Evolutionary conservation across 2,329 filamentous ascomycete species (phyloP), one percentile per base, ranked within the genome.

Genomic region (Colletotrichum eremochloae): DNA sequence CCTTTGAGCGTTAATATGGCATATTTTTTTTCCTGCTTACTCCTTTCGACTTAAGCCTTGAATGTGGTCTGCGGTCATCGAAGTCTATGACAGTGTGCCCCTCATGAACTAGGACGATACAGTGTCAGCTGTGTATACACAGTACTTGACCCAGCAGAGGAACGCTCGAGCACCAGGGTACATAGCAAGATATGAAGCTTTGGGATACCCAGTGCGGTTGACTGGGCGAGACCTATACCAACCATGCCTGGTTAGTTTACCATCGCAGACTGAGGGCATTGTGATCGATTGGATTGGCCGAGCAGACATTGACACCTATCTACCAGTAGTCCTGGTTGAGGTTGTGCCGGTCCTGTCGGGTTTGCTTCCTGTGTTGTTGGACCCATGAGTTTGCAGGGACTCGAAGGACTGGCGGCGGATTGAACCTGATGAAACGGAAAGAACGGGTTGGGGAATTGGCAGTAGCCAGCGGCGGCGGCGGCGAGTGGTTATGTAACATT

Each of bases 121-220:
- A 14, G 24, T 24, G 24, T 24, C 24, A 24, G 24, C n/a, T 36
- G 33, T 56, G 44, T 20, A 7, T 20, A 44, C 42, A 44, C 42
- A 20, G 42, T 8, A n/a, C 52, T 55, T n/a, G 52, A 36, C 31
- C 18, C 18, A 53, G 24, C 31, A 36, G 33, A 38, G 44, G n/a
- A 33, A 52, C 5, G 14, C 20, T 12, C 14, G 42, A n/a, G 33
- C 20, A 57, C 20, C n/a, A 58, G 38, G 24, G 24, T 24, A 24
- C 24, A 24, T 24, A 29, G 29, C 55, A 46, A 31, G 46, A 52
- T 40, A 46, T 46, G 29, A 33, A 67, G 55, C 31, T 55, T 42
- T 61, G 20, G 38, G 55, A 67, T 46, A 57, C 14, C 29, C 63
- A 42, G 55, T 40, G 53, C 55, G 29, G 68, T 63, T 57, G 20